Conservation (phyloP, 352 stramenopile species). For the Globisporangium spinosum region DNA sequence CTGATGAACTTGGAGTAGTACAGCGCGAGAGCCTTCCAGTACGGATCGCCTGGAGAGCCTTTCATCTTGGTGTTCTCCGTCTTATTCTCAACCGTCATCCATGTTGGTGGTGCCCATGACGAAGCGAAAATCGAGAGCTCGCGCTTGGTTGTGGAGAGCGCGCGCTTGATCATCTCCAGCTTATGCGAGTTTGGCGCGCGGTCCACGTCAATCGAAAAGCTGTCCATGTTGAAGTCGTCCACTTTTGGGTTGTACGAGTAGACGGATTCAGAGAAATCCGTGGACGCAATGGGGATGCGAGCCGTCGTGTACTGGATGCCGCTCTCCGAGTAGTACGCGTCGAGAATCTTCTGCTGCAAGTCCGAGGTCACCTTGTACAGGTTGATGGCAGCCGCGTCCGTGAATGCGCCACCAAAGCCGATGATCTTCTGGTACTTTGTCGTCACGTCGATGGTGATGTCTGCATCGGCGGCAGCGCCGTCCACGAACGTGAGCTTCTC, state of each 20-base stretch:
- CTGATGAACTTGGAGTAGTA: slow-evolving; percentile 88
- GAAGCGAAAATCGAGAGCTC: slow-evolving; percentile 74
- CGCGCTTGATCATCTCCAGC: slow-evolving; percentile 63
- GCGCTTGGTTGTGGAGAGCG: slow-evolving; percentile 34
- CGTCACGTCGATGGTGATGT: slow-evolving; percentile 45
- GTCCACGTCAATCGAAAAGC: slow-evolving; percentile 81
- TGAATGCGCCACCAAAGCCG: slow-evolving; percentile 89
- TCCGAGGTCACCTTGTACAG: slow-evolving; percentile 53
- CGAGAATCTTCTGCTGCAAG: slow-evolving; percentile 62
- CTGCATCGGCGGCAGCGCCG: slow-evolving; percentile 24
- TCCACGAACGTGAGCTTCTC: slow-evolving; percentile 30
- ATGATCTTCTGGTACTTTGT: slow-evolving; percentile 75
- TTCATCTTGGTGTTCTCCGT: slow-evolving; percentile 55
- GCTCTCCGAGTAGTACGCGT: slow-evolving; percentile 68
- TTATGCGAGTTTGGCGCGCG: slow-evolving; percentile 52
- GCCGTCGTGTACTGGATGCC: slow-evolving; percentile 78
- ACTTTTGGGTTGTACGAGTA: slow-evolving; percentile 82
- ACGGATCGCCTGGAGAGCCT: slow-evolving; percentile 51
- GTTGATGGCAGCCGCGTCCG: slow-evolving; percentile 77
- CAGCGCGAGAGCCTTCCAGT: slow-evolving; percentile 73
- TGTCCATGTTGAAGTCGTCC: slow-evolving; percentile 56
- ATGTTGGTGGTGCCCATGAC: slow-evolving; percentile 81
- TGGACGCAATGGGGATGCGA: slow-evolving; percentile 78
- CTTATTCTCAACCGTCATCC: slow-evolving; percentile 79
- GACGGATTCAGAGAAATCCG: slow-evolving; percentile 79